Evolutionary conservation across 2,329 filamentous ascomycete species (phyloP).

Genomic region (Proliferodiscus dingleyae): DNA sequence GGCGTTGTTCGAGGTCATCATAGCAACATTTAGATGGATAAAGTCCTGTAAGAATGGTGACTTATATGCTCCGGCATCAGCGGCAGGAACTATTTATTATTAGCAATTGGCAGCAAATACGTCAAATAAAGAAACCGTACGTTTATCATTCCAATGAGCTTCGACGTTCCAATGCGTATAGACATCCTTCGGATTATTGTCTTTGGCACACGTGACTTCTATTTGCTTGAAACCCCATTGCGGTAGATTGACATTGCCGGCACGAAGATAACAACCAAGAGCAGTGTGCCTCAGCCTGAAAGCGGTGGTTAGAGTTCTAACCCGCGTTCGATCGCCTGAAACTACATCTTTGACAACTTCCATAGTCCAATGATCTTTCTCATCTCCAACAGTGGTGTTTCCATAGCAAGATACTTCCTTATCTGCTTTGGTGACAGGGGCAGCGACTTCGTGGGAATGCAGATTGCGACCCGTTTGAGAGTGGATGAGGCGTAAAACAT

Average conservation of each 20-base stretch:
- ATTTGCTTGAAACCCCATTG: constrained; percentile 99
- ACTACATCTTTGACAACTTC: constrained; percentile 89
- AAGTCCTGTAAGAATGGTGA: constrained; percentile 98
- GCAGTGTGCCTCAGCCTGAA: constrained; percentile 82
- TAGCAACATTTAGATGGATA: constrained; percentile 94
- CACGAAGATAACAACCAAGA: constrained; percentile 88
- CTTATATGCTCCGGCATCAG: constrained; percentile 87
- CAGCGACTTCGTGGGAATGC: constrained; percentile 86
- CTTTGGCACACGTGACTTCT: constrained; percentile 90
- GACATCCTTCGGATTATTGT: constrained; percentile 84
- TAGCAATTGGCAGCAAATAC: constrained; percentile 26
- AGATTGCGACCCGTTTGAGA: constrained; percentile 94
- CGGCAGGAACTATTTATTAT: constrained; percentile 64
- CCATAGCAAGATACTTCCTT: constrained; percentile 95
- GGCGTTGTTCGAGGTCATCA: constrained; percentile 99
- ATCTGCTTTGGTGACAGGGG: constrained; percentile 83
- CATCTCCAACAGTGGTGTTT: constrained; percentile 90
- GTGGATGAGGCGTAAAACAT: constrained; percentile 82
- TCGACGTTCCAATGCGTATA: constrained; percentile 99
- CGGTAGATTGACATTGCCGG: constrained; percentile 91
- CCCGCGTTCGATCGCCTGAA: constrained; percentile 67
- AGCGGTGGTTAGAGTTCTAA: constrained; percentile 87
- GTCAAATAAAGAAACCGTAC: constrained; percentile 50
- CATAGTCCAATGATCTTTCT: constrained; percentile 95
- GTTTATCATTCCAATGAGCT: constrained; percentile 86